Base-by-base conservation (phyloP, 2,329 filamentous ascomycete species). In the Xylaria sp. region DNA sequence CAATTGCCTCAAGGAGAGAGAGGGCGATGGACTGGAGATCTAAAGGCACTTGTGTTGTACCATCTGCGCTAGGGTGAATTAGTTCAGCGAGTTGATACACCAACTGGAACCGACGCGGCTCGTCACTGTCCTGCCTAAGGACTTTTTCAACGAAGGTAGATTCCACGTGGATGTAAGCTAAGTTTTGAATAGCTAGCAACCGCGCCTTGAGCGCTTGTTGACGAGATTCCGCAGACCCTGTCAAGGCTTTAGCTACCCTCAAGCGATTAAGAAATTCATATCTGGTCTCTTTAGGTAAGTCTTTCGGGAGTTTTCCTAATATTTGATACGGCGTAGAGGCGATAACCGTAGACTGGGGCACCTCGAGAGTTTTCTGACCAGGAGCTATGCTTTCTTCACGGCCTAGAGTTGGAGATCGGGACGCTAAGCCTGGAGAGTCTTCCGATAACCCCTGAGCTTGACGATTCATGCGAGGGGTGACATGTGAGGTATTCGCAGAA, bases 21-120 rank as follows among this genome's bases (percentile, higher is more conserved):
- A 99, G 81, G 7, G 92, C 91, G 62, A 93, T 87, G 2, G 92
- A 91, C 75, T 98, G 94, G 21, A 96, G 80, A 76, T 88, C 87
- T 48, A 89, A 80, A 5, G 93, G 91, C 21, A 96, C 85, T 9
- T 85, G 81, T 17, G 83, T 77, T 54, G 89, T 85, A 19, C 87
- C 89, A 71, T 90, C 88, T 5, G 87, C 84, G 4, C 91, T 88
- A 10, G 94, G 92, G 68, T 96, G 93, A 21, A 98, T 90, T 59
- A 99, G 81, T 74, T 98, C 94, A 17, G 92, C 91, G 37, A 99
- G 85, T 76, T 99, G 96, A 71, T 96, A 96, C 3, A 92, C 89
- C 23, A 99, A 83, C 75, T 99, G 95, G 65, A 93, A 90, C 53
- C 92, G 87, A 62, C 93, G 89, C 2, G 93, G 93, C 75, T 97